Evolutionary conservation across 768 basidiomycete genomes (phyloP).

Genomic region (Terana coerulea): DNA sequence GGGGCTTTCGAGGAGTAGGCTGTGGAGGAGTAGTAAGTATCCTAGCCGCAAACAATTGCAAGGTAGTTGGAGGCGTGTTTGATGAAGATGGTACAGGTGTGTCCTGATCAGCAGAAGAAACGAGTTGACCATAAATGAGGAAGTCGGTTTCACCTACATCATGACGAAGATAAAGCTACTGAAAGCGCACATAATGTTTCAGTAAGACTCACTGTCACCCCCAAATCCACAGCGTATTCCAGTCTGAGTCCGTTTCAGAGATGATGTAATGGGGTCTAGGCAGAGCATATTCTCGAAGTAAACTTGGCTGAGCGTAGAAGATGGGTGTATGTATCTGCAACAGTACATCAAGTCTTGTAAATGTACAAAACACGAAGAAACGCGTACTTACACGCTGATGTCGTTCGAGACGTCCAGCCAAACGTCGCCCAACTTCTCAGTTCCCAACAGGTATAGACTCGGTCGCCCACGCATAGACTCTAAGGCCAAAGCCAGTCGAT

Average conservation of each 20-base stretch:
- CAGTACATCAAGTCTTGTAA: neutral
- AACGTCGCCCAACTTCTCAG: conserved; percentile 47
- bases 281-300: conserved; percentile 75
- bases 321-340: conserved; percentile 66
- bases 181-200: neutral
- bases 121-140: conserved; percentile 46
- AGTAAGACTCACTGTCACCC: conserved; percentile 58
- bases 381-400: conserved; percentile 42
- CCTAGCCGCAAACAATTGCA: conserved; percentile 55
- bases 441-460: conserved; percentile 54
- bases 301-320: conserved; percentile 52
- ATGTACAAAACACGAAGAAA: conserved; percentile 23
- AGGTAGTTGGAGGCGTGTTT: conserved; percentile 17
- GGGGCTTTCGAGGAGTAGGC: conserved; percentile 39
- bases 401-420: conserved; percentile 59
- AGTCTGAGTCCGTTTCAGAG: conserved; percentile 38
- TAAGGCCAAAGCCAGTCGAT: conserved; percentile 65
- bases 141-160: conserved; percentile 60
- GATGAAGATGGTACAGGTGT: conserved; percentile 21
- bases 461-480: conserved; percentile 80
- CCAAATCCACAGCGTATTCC: conserved; percentile 70
- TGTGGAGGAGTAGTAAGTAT: conserved; percentile 42
- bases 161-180: neutral
- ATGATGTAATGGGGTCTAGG: conserved; percentile 34
- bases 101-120: conserved; percentile 15